Percentiles rank a stretch among this genome's conserved stretches.
These are phyloP conservation scores for Aureobasidium subglaciale DNA, from an alignment of 2,329 filamentous ascomycete species.

Conservation along the genomic window DNA sequence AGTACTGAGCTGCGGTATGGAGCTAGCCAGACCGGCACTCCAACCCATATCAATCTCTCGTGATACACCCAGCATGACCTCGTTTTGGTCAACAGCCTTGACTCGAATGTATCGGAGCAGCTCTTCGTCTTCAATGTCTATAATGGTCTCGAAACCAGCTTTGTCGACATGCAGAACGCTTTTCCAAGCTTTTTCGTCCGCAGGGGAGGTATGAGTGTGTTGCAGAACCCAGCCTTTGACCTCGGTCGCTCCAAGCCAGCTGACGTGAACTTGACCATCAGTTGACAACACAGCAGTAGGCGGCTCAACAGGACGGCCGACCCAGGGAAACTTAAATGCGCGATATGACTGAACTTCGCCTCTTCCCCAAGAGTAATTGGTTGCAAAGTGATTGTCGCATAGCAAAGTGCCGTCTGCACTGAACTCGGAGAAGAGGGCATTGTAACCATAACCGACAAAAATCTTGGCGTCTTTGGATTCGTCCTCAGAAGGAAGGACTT, in stretches of 20 bases:
- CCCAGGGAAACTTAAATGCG: conserved; percentile 23
- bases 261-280: conserved; percentile 17
- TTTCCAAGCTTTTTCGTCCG: conserved; percentile 17
- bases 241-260: conserved; percentile 27
- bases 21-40: conserved; percentile 1
- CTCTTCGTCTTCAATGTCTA: conserved; percentile 11
- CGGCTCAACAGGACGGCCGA: conserved; percentile 18
- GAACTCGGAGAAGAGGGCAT: conserved; percentile 24
- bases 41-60: conserved; percentile 16
- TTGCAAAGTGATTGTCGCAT: conserved; percentile 24
- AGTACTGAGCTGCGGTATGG: background rate
- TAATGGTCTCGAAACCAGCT: conserved; percentile 21
- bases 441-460: conserved; percentile 25
- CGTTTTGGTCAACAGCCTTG: conserved; percentile 12
- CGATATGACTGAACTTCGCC: conserved; percentile 26
- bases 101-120: conserved; percentile 13
- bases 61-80: conserved; percentile 7
- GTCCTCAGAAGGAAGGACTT: conserved; percentile 17
- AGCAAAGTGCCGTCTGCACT: conserved; percentile 21
- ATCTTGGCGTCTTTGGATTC: conserved; percentile 17
- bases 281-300: conserved; percentile 16
- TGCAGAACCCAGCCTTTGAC: conserved; percentile 21
- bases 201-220: background rate
- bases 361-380: conserved; percentile 22
- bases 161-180: conserved; percentile 17